Evolutionary conservation across 179 eudicot species (phyloP).

Genomic region (Heliamphora pulchella): DNA sequence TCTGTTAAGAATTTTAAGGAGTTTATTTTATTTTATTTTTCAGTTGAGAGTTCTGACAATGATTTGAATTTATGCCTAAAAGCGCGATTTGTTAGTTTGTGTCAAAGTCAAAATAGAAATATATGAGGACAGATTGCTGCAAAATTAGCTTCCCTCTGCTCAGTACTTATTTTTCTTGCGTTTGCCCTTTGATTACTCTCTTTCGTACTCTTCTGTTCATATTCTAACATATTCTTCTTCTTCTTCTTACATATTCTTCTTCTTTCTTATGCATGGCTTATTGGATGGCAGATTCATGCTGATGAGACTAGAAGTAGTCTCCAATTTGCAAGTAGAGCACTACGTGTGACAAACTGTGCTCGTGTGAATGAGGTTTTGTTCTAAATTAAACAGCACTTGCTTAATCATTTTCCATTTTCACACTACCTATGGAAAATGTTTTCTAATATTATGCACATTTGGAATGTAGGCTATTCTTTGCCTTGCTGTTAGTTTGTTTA

Average conservation of each 20-base stretch:
- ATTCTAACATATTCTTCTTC: not conserved
- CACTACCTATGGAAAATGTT: not conserved
- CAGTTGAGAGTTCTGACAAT: not conserved
- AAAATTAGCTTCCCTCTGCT: constrained; percentile 8
- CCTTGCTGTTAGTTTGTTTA: not conserved
- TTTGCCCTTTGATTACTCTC: not conserved
- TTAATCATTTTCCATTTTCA: no score
- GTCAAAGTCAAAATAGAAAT: not conserved
- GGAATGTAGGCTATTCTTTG: not conserved
- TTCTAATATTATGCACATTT: not conserved
- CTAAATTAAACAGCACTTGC: not conserved
- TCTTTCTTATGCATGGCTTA: not conserved
- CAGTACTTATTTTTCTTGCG: not conserved
- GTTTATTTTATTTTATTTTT: not conserved
- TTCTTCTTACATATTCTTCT: not conserved
- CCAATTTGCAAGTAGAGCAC: constrained; percentile 96
- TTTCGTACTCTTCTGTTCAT: not conserved
- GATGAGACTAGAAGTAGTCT: constrained; percentile 99
- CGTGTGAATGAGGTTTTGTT: constrained; percentile 78
- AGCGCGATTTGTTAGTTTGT: not conserved
- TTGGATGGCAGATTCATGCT: constrained; percentile 72
- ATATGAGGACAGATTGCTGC: not conserved
- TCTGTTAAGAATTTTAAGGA: not conserved
- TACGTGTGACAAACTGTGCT: constrained; percentile 91
- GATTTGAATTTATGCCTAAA: not conserved